Evolutionary conservation across 2,329 filamentous ascomycete species (phyloP).

Genomic region (Esteya vermicola): DNA sequence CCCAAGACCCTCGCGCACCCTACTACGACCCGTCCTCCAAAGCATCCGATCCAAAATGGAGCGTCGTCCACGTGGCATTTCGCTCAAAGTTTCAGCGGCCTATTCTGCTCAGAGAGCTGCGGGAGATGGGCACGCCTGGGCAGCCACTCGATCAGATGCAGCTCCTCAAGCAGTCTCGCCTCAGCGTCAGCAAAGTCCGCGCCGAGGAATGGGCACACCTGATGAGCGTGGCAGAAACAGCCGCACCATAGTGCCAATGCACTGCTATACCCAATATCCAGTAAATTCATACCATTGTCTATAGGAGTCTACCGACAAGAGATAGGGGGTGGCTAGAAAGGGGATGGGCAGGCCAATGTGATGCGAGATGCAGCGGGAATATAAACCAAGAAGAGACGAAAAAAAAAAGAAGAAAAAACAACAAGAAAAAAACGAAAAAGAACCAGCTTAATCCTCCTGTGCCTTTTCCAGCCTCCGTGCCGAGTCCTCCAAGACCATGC

Average conservation of each 20-base stretch:
- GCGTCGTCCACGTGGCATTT: conserved; percentile 77
- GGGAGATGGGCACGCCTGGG: conserved; percentile 39
- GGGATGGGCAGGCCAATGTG: no score
- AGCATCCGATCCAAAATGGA: conserved; percentile 63
- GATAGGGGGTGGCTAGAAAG: no score
- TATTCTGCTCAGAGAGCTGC: conserved; percentile 58
- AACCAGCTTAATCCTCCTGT: no score
- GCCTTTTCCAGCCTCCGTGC: conserved; percentile 20
- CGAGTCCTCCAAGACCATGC: conserved; percentile 39
- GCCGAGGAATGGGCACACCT: conserved; percentile 52
- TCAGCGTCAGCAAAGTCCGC: conserved; percentile 65
- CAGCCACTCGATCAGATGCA: conserved; percentile 61
- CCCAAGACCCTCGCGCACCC: conserved; percentile 55
- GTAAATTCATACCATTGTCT: no score
- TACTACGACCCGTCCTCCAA: conserved; percentile 76
- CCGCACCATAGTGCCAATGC: no score
- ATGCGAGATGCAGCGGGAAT: no score
- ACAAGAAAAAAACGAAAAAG: no score
- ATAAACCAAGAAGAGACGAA: no score
- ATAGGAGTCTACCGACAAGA: no score
- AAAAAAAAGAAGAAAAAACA: no score
- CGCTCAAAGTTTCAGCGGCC: conserved; percentile 63
- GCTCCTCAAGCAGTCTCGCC: conserved; percentile 63
- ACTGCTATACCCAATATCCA: not conserved
- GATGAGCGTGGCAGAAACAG: conserved; percentile 34